A percentile compares a stretch with the other conserved stretches of the same genome.
Evolutionary conservation across 2,329 filamentous ascomycete genomes (phyloP).

Genomic region (Ophiognomonia clavigignenti-juglandacearum): DNA sequence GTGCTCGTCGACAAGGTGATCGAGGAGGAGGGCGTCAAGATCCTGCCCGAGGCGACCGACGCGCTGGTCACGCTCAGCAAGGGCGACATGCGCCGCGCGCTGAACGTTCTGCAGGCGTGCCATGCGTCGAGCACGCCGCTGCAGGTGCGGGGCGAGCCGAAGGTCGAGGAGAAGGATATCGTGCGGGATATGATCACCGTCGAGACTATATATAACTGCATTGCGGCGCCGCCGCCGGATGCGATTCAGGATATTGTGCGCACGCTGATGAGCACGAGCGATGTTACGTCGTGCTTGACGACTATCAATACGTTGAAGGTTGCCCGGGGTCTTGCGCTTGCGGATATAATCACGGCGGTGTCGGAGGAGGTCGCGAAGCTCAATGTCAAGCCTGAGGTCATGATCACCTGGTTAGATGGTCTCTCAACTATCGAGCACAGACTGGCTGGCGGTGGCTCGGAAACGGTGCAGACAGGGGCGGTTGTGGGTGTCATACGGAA

Average conservation of each 20-base stretch:
- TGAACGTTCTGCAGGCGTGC: constrained; percentile 95
- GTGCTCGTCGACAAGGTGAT: constrained; percentile 85
- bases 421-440: constrained; percentile 91
- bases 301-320: constrained; percentile 87
- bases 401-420: constrained; percentile 87
- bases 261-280: constrained; percentile 76
- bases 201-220: constrained; percentile 94
- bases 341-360: constrained; percentile 86
- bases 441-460: constrained; percentile 79
- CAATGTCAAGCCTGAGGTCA: constrained; percentile 79
- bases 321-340: constrained; percentile 79
- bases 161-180: constrained; percentile 58
- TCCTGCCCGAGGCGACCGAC: constrained; percentile 73
- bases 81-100: constrained; percentile 89
- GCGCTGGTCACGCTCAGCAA: constrained; percentile 83
- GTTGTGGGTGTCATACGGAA: constrained; percentile 83
- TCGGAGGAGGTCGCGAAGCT: constrained; percentile 77
- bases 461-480: constrained; percentile 86
- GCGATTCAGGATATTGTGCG: constrained; percentile 81
- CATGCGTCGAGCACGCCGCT: constrained; percentile 84
- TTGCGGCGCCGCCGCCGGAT: constrained; percentile 86
- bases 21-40: constrained; percentile 78
- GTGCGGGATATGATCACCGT: constrained; percentile 77
- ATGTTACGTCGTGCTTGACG: constrained; percentile 83
- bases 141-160: constrained; percentile 53